Base-by-base conservation (phyloP, 495 filamentous ascomycete species). In the Trichoderma parareesei region DNA sequence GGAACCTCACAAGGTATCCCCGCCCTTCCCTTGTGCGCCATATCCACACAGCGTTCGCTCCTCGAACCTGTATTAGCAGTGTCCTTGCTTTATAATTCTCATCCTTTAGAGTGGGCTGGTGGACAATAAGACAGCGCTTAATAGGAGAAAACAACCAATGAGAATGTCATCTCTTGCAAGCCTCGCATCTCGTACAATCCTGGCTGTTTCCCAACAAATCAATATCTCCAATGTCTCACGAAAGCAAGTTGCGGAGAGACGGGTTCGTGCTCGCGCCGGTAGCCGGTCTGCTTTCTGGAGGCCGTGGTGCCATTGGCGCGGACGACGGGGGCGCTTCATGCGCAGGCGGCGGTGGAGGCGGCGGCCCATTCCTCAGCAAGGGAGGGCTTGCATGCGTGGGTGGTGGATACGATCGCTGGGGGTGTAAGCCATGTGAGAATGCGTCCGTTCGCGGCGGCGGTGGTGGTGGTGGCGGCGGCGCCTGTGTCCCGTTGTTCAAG, bases 211-310 rank as follows among this genome's bases (percentile, higher is more conserved):
- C 20, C n/a, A 4, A 4, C 4, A 60, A 35, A 13, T 3, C 4
- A 33, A 38, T 13, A 4, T 60, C 5, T 6, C 57, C 53, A 57
- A 57, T 3, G 11, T 3, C 9, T 57, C 72, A 91, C 40, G 85
- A 89, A 42, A 92, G 80, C 63, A 93, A 73, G 70, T 93, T 91
- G 67, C 87, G 84, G 65, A 93, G 71, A 37, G 88, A 91, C 14
- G 89, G 88, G 67, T 86, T 91, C 42, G 88, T 87, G 65, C 90
- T 93, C 5, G 90, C 89, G 4, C 84, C 85, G 41, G 79, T 83
- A 13, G 79, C 75, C 57, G 81, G 73, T 40, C 82, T 74, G 7
- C 73, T 70, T 55, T 83, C 80, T 63, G 70, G 72, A 48, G 71
- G 65, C 62, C 72, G 69, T 61, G 70, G 38, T 27, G 7, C 33